A percentile compares a stretch with the other conserved stretches of the same genome.
Conservation (phyloP, 1,139 yeast genomes). For the Diutina catenulata region DNA sequence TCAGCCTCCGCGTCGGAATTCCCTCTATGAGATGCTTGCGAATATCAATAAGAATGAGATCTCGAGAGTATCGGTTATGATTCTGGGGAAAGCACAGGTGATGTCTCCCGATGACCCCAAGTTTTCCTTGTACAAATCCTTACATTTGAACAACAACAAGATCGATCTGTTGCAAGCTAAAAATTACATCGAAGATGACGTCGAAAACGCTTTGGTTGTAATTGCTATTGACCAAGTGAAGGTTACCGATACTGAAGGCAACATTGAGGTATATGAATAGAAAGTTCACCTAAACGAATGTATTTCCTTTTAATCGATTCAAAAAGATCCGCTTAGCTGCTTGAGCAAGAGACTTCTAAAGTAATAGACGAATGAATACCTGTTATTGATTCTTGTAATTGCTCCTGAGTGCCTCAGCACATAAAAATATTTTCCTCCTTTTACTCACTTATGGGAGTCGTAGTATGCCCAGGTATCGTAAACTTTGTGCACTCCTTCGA, state of each 20-base stretch:
- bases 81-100: slow-evolving; percentile 58
- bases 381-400: no score
- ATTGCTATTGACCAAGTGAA: slow-evolving; percentile 56
- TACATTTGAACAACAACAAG: slow-evolving; percentile 47
- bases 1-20: slow-evolving; percentile 22
- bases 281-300: no score
- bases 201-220: slow-evolving; percentile 51
- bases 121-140: slow-evolving; percentile 44
- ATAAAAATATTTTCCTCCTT: no score
- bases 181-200: slow-evolving; percentile 29
- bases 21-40: slow-evolving; percentile 52
- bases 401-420: no score
- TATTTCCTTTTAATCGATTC: no score
- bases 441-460: no score
- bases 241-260: slow-evolving; percentile 72
- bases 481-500: no score
- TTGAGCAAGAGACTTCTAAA: no score
- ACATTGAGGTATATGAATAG: slow-evolving; percentile 39
- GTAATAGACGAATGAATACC: no score
- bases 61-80: slow-evolving; percentile 66
- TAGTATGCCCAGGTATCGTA: no score
- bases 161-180: slow-evolving; percentile 60
- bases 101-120: slow-evolving; percentile 27
- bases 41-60: slow-evolving; percentile 66
- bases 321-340: no score